Percentiles rank a stretch among this genome's conserved stretches.
Conservation (phyloP, 2,329 filamentous ascomycete genomes). For the Fusarium cyanostomum region DNA sequence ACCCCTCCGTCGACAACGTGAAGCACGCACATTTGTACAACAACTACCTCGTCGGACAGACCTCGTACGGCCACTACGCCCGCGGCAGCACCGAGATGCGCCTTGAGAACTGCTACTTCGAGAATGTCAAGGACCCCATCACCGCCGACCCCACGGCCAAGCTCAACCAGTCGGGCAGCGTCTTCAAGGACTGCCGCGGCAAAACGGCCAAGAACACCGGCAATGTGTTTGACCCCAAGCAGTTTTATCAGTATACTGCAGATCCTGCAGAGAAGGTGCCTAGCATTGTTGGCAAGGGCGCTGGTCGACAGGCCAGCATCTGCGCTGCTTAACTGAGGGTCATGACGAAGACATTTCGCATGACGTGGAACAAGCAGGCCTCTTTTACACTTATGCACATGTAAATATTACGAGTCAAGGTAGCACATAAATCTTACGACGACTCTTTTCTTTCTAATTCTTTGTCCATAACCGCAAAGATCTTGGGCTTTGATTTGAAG, state of each 20-base stretch:
- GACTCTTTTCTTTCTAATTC: not conserved
- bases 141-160: conserved; percentile 14
- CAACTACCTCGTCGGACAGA: conserved; percentile 39
- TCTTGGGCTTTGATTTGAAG: not conserved
- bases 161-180: conserved; percentile 15
- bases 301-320: conserved; percentile 38
- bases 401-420: conserved; percentile 4
- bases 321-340: conserved; percentile 19
- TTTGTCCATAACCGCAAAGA: no score
- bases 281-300: conserved; percentile 26
- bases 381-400: not conserved
- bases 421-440: not conserved
- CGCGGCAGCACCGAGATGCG: conserved; percentile 37
- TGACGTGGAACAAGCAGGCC: not conserved
- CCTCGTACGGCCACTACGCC: conserved; percentile 40
- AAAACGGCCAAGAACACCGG: conserved; percentile 13
- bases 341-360: not conserved
- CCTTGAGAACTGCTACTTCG: conserved; percentile 43
- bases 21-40: conserved; percentile 42
- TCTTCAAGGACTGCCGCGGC: conserved; percentile 16
- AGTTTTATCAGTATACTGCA: conserved; percentile 22
- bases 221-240: conserved; percentile 3
- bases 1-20: conserved; percentile 41
- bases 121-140: conserved; percentile 36
- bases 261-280: conserved; percentile 36